Evolutionary conservation across 2,329 filamentous ascomycete genomes (phyloP), one percentile per base, ranked within the genome.

Genomic region (Colletotrichum eleusines): DNA sequence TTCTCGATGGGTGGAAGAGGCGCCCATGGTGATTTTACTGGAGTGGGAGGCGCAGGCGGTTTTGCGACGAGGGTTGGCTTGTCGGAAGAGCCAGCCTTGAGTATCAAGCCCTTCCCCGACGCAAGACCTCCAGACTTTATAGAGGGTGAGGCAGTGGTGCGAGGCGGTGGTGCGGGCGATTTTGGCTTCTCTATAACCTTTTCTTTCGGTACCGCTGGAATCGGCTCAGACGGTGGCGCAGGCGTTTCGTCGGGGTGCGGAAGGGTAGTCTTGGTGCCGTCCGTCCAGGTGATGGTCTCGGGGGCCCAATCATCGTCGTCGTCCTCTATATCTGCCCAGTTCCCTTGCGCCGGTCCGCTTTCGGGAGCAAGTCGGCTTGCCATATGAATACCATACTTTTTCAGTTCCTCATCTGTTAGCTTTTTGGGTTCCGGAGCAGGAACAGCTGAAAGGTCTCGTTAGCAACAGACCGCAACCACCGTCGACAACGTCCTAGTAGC

Each of bases 11-110:
- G 94, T 18, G 95, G 95, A 35, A 98, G 82, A 42, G 91, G 79
- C 31, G 95, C 95, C 95, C 95, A 98, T 5, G 95, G 95, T 5
- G 95, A 98, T 78, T 97, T 98, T 33, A 91, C 88, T 0, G 94
- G 92, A 1, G 90, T 86, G 11, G 91, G 88, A 5, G 88, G 86
- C 2, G 86, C 85, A 1, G 91, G 88, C 20, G 91, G 91, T 77
- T 94, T 95, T 11, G 92, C 87, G 51, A 94, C 91, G 5, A 94
- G 81, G 0, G 91, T 91, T 40, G 91, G 91, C 78, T 92, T 94
- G 65, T 94, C 92, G 12, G 88, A 84, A 6, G 88, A 80, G 16
- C 81, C 88, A 46, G 88, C 88, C 76, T 92, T 93, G 40, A 93
- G 81, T 2, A 93, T 84, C 50, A 93, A 79, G 5, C 89, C 89